These are phyloP conservation scores for Lepraria neglecta DNA, from an alignment of 495 filamentous ascomycete species.

Conservation along the genomic window DNA sequence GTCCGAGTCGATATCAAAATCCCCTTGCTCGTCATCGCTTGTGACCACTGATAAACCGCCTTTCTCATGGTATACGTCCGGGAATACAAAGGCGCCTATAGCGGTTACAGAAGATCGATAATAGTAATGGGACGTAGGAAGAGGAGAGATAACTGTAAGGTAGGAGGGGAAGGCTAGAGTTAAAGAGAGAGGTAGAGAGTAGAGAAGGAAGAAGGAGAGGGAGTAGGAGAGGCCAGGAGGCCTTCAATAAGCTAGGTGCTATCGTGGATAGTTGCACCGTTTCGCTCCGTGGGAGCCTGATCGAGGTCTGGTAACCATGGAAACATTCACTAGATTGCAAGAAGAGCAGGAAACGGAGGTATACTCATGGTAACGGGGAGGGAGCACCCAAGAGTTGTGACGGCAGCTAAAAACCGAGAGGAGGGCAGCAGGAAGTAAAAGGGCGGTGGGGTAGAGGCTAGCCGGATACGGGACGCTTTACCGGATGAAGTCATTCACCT, in stretches of 20 bases:
- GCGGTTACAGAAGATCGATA: conserved; percentile 3
- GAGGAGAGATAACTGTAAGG: background rate
- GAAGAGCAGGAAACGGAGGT: background rate
- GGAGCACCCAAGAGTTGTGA: no score
- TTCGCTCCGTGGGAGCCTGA: background rate
- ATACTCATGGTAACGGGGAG: no score
- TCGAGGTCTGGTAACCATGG: background rate
- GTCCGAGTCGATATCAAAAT: conserved; percentile 7
- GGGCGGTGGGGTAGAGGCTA: background rate
- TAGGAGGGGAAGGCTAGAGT: conserved; percentile 1
- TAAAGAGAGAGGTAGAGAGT: background rate
- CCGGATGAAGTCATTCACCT: background rate
- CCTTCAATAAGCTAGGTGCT: background rate
- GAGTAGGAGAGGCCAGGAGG: background rate
- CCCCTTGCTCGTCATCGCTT: conserved; percentile 25
- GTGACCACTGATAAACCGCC: conserved; percentile 17
- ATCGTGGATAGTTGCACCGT: background rate
- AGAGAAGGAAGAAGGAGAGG: conserved; percentile 12
- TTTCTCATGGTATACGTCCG: conserved; percentile 20
- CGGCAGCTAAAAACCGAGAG: background rate
- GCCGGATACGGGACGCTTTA: background rate
- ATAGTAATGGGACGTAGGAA: background rate
- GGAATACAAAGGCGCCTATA: conserved; percentile 17
- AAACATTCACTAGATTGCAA: background rate
- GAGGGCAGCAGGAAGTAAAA: background rate